These are phyloP conservation scores for Fomitopsis serialis DNA, from an alignment of 768 basidiomycete genomes.

Conservation along the genomic window DNA sequence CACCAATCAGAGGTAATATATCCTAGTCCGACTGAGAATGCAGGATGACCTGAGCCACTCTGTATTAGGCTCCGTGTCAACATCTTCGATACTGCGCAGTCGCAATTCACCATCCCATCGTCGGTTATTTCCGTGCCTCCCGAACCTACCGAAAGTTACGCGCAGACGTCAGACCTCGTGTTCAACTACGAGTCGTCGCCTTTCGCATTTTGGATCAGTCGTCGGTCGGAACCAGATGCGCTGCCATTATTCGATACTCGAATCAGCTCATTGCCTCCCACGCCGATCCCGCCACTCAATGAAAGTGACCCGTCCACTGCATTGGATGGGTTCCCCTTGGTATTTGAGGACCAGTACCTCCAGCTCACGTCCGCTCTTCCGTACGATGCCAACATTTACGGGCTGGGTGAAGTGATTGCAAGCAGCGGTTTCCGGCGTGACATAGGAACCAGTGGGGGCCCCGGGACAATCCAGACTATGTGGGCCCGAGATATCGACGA, in stretches of 20 bases:
- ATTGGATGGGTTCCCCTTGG: slow-evolving; percentile 59
- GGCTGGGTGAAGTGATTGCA: slow-evolving; percentile 68
- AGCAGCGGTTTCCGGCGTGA: slow-evolving; percentile 66
- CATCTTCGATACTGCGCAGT: slow-evolving; percentile 53
- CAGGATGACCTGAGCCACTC: no score
- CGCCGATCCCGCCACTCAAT: slow-evolving; percentile 55
- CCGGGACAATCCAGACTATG: slow-evolving; percentile 58
- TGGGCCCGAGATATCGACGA: slow-evolving; percentile 63
- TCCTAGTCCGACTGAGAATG: no score
- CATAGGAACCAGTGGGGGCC: slow-evolving; percentile 41
- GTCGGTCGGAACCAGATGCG: slow-evolving; percentile 49
- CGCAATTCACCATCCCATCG: slow-evolving; percentile 64
- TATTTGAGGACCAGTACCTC: slow-evolving; percentile 79
- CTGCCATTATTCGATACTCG: slow-evolving; percentile 70
- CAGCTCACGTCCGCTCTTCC: slow-evolving; percentile 70
- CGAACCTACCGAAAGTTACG: slow-evolving; percentile 29
- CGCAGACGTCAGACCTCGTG: slow-evolving; percentile 49
- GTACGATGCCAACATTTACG: slow-evolving; percentile 66
- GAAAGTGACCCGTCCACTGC: slow-evolving; percentile 45
- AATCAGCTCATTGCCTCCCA: slow-evolving; percentile 49
- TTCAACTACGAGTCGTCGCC: slow-evolving; percentile 64
- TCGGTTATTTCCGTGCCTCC: slow-evolving; percentile 40
- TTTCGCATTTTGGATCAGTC: slow-evolving; percentile 79
- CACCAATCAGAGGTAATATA: slow-evolving; percentile 30
- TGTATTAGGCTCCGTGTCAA: slow-evolving; percentile 55